Conservation (phyloP, 2,329 filamentous ascomycete species). For the Dothistroma pini region DNA sequence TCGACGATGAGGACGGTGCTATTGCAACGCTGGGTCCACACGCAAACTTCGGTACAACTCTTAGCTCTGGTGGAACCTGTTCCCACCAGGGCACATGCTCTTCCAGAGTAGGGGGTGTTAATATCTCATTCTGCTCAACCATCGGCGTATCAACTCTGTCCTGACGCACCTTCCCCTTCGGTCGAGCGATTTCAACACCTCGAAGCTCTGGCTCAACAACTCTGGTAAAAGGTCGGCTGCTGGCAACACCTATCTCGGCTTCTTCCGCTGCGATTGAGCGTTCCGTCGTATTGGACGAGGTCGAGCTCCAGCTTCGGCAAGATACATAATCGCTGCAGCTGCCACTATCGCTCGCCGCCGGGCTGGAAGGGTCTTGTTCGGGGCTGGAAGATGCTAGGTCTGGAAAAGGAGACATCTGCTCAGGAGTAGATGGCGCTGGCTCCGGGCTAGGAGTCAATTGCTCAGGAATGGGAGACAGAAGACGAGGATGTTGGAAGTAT, state of each 20-base stretch:
- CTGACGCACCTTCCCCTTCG: neutral
- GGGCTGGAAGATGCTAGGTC: neutral
- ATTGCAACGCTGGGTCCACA: neutral
- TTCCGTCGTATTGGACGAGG: neutral
- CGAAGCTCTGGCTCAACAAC: neutral
- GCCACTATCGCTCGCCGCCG: neutral
- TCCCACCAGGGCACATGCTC: neutral
- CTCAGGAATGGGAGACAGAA: no score
- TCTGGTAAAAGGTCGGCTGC: neutral
- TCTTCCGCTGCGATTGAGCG: neutral
- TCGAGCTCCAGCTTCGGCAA: neutral
- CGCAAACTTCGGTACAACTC: neutral
- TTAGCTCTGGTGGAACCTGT: neutral
- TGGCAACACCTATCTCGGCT: neutral
- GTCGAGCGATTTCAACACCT: neutral
- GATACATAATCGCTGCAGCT: neutral
- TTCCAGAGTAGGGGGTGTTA: neutral
- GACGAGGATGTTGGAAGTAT: no score
- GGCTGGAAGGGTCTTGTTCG: neutral
- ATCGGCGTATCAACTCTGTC: neutral
- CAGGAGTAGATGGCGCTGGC: no score
- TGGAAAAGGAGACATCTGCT: neutral
- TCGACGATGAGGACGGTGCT: neutral
- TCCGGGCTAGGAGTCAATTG: no score
- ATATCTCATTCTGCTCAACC: neutral